Conservation (phyloP, 495 filamentous ascomycete species). For the Aspergillus kassunensis region DNA sequence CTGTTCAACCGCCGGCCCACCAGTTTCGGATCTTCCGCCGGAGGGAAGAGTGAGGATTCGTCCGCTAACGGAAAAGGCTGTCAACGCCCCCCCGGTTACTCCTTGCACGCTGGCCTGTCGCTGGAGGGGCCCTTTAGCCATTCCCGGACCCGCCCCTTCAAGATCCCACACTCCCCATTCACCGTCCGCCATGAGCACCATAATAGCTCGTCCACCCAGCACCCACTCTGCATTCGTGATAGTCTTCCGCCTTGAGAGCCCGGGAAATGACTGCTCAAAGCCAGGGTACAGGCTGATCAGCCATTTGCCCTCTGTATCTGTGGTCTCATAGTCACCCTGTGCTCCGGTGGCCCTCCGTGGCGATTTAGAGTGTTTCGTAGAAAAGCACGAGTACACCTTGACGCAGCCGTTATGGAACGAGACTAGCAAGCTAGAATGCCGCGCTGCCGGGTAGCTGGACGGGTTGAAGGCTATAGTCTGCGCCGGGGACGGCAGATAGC, state of each 20-base stretch:
- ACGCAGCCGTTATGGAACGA: constrained; percentile 64
- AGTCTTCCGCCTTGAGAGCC: constrained; percentile 58
- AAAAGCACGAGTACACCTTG: constrained; percentile 58
- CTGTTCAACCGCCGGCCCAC: constrained; percentile 37
- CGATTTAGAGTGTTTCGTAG: constrained; percentile 24
- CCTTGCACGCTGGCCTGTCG: constrained; percentile 52
- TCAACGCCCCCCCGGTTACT: constrained; percentile 61
- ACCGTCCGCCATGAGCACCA: constrained; percentile 75
- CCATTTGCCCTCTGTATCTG: constrained; percentile 50
- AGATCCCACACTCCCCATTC: constrained; percentile 96
- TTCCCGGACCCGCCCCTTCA: constrained; percentile 58
- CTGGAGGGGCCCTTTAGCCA: constrained; percentile 49
- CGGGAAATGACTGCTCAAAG: constrained; percentile 46
- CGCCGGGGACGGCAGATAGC: constrained; percentile 62
- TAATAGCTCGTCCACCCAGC: constrained; percentile 68
- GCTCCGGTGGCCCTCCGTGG: constrained; percentile 24
- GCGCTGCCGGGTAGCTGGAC: constrained; percentile 50
- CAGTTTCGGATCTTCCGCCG: constrained; percentile 28
- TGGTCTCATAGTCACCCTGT: constrained; percentile 30
- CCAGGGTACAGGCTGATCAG: constrained; percentile 66
- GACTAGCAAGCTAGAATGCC: constrained; percentile 61
- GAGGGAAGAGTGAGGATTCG: constrained; percentile 50
- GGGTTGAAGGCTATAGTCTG: constrained; percentile 71
- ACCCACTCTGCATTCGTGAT: constrained; percentile 84
- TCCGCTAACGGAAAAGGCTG: constrained; percentile 65